phyloP scores from a whole-genome alignment of 805 yeast species.

The Candida awuae region DNA sequence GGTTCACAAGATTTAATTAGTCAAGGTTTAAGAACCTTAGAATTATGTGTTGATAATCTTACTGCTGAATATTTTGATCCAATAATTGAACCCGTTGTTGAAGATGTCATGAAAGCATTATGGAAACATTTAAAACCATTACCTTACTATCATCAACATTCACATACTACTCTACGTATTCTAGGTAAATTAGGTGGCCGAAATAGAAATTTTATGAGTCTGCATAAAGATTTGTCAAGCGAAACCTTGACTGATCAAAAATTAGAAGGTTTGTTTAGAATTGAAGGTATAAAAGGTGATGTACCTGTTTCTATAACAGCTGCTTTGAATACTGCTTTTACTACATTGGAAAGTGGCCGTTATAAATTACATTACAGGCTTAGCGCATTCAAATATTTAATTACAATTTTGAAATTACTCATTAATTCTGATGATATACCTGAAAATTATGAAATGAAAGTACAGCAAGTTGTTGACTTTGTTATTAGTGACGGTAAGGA shows the following conservation, averaged over 20 bases:
- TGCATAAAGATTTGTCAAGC: constrained; percentile 58
- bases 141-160: constrained; percentile 90
- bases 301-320: constrained; percentile 76
- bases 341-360: constrained; percentile 60
- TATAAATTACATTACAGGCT: constrained; percentile 58
- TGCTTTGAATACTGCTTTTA: constrained; percentile 72
- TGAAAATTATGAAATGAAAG: constrained; percentile 32
- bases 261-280: constrained; percentile 55
- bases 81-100: constrained; percentile 90
- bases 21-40: constrained; percentile 92
- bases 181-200: constrained; percentile 96
- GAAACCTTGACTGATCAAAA: constrained; percentile 53
- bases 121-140: constrained; percentile 88
- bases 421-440: constrained; percentile 50
- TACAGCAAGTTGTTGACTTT: constrained; percentile 43
- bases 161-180: constrained; percentile 89
- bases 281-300: constrained; percentile 57
- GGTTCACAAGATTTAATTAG: constrained; percentile 87
- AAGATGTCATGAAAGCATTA: constrained; percentile 86
- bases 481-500: constrained; percentile 30
- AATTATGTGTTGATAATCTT: constrained; percentile 88
- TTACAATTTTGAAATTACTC: constrained; percentile 58
- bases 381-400: constrained; percentile 69
- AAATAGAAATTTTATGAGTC: constrained; percentile 74
- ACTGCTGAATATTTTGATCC: constrained; percentile 98